phyloP scores from a whole-genome alignment of 2,329 filamentous ascomycete genomes.

The Tolypocladium capitatum region DNA sequence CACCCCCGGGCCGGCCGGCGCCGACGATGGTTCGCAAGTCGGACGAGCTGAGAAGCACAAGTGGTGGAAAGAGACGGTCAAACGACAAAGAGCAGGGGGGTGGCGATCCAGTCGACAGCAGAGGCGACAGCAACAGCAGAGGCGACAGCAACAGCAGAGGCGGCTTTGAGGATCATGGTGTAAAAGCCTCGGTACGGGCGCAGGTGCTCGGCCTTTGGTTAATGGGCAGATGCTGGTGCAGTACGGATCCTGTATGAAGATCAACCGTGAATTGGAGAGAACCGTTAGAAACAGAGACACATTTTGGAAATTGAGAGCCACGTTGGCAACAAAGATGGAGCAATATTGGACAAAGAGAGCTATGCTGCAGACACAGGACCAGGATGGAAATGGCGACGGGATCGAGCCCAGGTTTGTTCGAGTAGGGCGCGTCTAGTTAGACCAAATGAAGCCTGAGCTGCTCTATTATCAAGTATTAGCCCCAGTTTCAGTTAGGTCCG shows the following conservation, averaged over 20 bases:
- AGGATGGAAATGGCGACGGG: no score
- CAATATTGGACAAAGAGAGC: no score
- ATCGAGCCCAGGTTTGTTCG: no score
- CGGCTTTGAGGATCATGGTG: neutral
- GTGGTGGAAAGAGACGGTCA: neutral
- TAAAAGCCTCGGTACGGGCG: neutral
- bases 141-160: neutral
- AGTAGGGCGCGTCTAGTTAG: no score
- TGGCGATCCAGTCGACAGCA: no score
- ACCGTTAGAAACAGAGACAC: no score
- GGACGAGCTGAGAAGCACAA: neutral
- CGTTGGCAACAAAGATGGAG: no score
- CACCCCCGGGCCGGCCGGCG: neutral
- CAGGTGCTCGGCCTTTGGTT: neutral
- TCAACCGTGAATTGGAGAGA: neutral
- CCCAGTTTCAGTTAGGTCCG: no score
- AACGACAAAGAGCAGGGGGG: neutral
- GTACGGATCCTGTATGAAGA: slow-evolving; percentile 1
- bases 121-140: neutral
- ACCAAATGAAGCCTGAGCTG: no score
- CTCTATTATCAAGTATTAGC: no score
- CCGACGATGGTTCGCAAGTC: neutral
- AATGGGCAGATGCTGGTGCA: slow-evolving; percentile 1
- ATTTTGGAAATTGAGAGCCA: no score
- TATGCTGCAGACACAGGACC: no score